Conservation (phyloP, 139 green algal species). For the Closterium sp. region DNA sequence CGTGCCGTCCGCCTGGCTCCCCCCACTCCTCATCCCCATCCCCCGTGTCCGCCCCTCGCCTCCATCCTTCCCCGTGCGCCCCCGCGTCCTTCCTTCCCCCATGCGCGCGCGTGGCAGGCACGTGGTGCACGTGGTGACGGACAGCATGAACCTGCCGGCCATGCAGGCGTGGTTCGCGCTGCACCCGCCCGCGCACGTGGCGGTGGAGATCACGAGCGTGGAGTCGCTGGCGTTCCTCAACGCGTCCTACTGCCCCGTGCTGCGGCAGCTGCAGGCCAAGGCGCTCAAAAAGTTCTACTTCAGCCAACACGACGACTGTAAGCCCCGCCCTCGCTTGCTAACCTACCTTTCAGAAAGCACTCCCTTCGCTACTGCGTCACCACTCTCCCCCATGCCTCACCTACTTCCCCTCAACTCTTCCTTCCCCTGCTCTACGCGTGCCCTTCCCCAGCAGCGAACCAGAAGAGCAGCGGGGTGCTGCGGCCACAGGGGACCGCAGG, state of each 20-base stretch:
- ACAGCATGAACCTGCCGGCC: constrained; percentile 32
- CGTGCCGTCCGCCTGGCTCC: background rate
- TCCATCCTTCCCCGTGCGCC: background rate
- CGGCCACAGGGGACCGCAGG: background rate
- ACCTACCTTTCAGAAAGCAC: too few species aligned
- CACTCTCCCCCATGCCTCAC: background rate
- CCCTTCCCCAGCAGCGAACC: background rate
- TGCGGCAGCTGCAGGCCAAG: constrained; percentile 36
- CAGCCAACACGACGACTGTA: background rate
- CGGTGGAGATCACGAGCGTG: constrained; percentile 30
- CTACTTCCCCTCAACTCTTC: background rate
- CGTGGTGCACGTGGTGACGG: constrained; percentile 47
- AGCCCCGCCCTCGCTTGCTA: background rate
- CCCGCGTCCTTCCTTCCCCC: too few species aligned
- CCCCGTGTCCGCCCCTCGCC: background rate
- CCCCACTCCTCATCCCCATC: too few species aligned
- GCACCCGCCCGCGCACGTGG: constrained; percentile 14
- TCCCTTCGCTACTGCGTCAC: background rate
- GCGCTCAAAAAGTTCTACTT: constrained; percentile 42
- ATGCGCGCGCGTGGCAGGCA: background rate
- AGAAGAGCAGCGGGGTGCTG: background rate
- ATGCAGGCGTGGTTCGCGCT: constrained; percentile 51
- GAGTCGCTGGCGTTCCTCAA: constrained; percentile 36
- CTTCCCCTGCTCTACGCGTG: background rate
- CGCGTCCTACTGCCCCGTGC: constrained; percentile 34